A percentile compares a stretch with the other conserved stretches of the same genome.
Evolutionary conservation across 768 basidiomycete species (phyloP).

Genomic region (Amanita rubescens): DNA sequence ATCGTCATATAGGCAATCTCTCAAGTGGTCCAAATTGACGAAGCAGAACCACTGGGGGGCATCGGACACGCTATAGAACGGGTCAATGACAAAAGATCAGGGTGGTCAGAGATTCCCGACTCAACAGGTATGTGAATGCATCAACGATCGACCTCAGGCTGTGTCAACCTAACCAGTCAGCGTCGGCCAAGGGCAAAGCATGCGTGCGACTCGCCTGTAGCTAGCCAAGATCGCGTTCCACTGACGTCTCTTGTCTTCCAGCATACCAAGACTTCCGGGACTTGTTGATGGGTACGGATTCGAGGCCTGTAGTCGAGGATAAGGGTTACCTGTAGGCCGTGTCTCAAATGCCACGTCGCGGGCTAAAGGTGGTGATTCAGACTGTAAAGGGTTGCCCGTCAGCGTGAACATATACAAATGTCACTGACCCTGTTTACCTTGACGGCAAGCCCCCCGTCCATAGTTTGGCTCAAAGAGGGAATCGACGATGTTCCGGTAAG

Average conservation of each 20-base stretch:
- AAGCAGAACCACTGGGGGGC: conserved; percentile 65
- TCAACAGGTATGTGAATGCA: conserved; percentile 49
- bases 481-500: conserved; percentile 20
- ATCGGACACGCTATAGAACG: conserved; percentile 45
- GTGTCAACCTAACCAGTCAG: conserved; percentile 8
- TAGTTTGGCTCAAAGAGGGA: not conserved
- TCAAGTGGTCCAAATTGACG: conserved; percentile 50
- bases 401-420: not conserved
- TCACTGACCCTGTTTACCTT: not conserved
- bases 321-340: conserved; percentile 27
- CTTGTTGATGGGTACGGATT: conserved; percentile 27
- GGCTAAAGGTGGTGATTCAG: conserved; percentile 24
- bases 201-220: conserved; percentile 26
- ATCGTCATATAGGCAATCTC: conserved; percentile 42
- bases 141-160: conserved; percentile 43
- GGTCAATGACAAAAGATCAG: not conserved
- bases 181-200: not conserved
- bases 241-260: conserved; percentile 31
- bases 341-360: conserved; percentile 29
- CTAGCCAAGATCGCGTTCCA: conserved; percentile 34
- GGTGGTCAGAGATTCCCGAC: not conserved
- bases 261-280: conserved; percentile 19
- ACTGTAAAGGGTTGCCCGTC: conserved; percentile 13
- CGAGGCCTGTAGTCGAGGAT: conserved; percentile 31
- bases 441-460: not conserved